Percentiles rank a stretch among this genome's conserved stretches.
Evolutionary conservation across 2,329 filamentous ascomycete genomes (phyloP).

Genomic region (Cyphellophora attinorum): DNA sequence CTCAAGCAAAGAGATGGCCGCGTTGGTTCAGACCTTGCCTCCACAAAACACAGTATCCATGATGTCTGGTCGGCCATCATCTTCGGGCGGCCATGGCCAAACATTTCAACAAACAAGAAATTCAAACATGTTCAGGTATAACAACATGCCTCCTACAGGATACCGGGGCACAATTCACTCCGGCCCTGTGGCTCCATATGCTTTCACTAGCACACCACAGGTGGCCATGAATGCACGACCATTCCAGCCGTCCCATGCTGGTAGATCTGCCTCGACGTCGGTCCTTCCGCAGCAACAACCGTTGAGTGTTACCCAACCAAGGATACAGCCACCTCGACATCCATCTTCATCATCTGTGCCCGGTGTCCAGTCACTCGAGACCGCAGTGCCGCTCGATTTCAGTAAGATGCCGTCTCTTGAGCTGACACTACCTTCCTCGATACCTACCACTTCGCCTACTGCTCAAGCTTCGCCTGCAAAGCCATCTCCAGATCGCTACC

Average conservation of each 20-base stretch:
- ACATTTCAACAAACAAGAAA: slow-evolving; percentile 29
- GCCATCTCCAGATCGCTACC: slow-evolving; percentile 72
- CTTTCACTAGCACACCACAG: slow-evolving; percentile 62
- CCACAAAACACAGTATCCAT: slow-evolving; percentile 68
- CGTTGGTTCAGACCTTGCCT: slow-evolving; percentile 71
- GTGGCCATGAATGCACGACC: slow-evolving; percentile 41
- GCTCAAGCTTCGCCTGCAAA: slow-evolving; percentile 39
- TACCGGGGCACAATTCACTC: slow-evolving; percentile 47
- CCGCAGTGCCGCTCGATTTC: neutral
- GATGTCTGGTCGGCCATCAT: slow-evolving; percentile 64
- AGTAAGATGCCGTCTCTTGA: slow-evolving; percentile 1
- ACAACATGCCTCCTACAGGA: slow-evolving; percentile 31
- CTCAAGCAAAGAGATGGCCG: slow-evolving; percentile 58
- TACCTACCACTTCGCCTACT: slow-evolving; percentile 1
- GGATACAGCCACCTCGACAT: neutral
- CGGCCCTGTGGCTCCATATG: slow-evolving; percentile 64
- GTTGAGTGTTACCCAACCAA: slow-evolving; percentile 1
- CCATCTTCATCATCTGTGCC: neutral
- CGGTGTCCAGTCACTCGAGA: slow-evolving; percentile 23
- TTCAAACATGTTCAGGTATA: slow-evolving; percentile 36
- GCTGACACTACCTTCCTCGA: neutral
- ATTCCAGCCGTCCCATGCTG: slow-evolving; percentile 30
- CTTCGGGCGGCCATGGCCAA: slow-evolving; percentile 46
- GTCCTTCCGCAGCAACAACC: slow-evolving; percentile 3
- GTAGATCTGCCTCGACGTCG: slow-evolving; percentile 1